Percentiles rank a stretch among this genome's conserved stretches.
phyloP scores from a whole-genome alignment of 345 rosid genomes.

The Pistacia integerrima region DNA sequence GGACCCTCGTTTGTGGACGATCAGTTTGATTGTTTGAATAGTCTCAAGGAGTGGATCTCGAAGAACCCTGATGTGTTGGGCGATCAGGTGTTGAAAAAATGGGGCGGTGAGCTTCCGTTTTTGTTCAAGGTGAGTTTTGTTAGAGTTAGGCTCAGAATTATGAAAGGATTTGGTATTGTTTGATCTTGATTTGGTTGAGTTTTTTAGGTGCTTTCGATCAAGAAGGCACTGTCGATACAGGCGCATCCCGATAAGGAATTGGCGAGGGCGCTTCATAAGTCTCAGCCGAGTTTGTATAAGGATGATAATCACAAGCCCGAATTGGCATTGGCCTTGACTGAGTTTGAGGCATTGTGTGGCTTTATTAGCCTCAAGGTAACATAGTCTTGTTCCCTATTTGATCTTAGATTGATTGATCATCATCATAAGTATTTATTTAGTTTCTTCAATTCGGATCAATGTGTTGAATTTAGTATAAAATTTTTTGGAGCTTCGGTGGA shows the following conservation, averaged over 20 bases:
- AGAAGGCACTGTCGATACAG: slow-evolving; percentile 44
- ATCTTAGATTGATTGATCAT: neutral
- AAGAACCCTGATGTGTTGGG: slow-evolving; percentile 42
- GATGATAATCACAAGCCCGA: slow-evolving; percentile 48
- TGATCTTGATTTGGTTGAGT: neutral
- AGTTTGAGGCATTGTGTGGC: slow-evolving; percentile 47
- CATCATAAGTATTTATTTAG: neutral
- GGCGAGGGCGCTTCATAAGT: slow-evolving; percentile 37
- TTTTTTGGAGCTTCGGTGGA: neutral
- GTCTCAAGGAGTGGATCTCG: slow-evolving; percentile 39
- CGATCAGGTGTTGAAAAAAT: slow-evolving; percentile 36
- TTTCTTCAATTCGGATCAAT: too few relatives aligned
- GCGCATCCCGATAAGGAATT: slow-evolving; percentile 46
- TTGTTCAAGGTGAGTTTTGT: slow-evolving; percentile 40
- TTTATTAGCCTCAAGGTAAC: slow-evolving; percentile 39
- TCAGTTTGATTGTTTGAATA: neutral
- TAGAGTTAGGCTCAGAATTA: neutral
- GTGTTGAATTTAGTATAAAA: neutral
- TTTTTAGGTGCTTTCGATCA: slow-evolving; percentile 38
- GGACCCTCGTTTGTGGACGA: slow-evolving; percentile 35
- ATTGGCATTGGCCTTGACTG: slow-evolving; percentile 43
- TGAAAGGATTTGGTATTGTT: too few relatives aligned
- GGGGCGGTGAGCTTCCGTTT: slow-evolving; percentile 54
- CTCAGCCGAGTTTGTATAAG: slow-evolving; percentile 36
- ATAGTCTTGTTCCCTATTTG: neutral